Evolutionary conservation across 306 rosid species (phyloP).

Genomic region (Quercus wislizeni): DNA sequence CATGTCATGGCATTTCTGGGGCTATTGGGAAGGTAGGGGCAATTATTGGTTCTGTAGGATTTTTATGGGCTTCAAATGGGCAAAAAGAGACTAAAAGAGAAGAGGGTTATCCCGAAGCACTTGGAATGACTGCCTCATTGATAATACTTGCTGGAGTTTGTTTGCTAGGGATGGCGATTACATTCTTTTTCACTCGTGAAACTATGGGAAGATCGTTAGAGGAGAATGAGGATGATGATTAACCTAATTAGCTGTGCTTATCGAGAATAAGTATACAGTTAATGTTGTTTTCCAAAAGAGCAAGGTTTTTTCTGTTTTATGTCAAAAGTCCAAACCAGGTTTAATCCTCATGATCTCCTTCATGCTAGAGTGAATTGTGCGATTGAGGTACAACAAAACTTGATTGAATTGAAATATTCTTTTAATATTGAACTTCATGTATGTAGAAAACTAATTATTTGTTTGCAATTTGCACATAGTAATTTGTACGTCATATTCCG

Average conservation of each 20-base stretch:
- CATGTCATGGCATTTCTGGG: constrained; percentile 82
- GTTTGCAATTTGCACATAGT: too few relatives aligned
- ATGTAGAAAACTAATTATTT: too few relatives aligned
- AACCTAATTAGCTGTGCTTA: background rate
- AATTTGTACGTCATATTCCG: too few relatives aligned
- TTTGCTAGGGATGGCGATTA: constrained; percentile 48
- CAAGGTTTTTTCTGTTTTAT: too few relatives aligned
- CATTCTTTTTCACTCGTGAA: constrained; percentile 61
- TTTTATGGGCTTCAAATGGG: constrained; percentile 48
- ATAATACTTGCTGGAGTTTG: constrained; percentile 60
- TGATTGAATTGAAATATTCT: too few relatives aligned
- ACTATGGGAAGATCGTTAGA: constrained; percentile 70
- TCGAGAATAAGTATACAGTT: background rate
- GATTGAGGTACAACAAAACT: too few relatives aligned
- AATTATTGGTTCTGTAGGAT: constrained; percentile 65
- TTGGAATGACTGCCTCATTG: constrained; percentile 46
- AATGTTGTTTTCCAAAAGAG: background rate
- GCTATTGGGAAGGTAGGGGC: constrained; percentile 73
- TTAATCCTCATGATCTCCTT: background rate
- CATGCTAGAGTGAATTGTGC: too few relatives aligned
- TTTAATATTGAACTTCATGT: too few relatives aligned
- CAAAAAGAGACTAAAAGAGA: background rate
- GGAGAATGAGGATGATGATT: constrained; percentile 56
- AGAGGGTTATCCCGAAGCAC: constrained; percentile 27
- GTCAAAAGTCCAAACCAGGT: background rate